These are phyloP conservation scores for Hermanozyma aechmeae DNA, from an alignment of 805 yeast genomes.

Conservation along the genomic window DNA sequence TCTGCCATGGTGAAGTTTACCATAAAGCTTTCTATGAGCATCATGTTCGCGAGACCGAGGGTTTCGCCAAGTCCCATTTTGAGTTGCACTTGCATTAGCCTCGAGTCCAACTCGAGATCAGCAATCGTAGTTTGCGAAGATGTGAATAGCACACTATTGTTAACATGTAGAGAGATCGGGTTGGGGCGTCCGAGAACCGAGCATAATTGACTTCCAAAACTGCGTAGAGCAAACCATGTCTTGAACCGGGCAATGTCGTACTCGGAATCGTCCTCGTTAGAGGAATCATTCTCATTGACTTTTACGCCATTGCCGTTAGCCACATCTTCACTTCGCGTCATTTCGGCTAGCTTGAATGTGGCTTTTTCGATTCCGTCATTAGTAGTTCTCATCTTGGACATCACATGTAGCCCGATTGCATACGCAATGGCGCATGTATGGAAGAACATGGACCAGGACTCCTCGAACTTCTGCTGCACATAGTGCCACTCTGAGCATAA, in stretches of 20 bases:
- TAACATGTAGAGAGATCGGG: slow-evolving; percentile 38
- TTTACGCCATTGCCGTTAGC: background rate
- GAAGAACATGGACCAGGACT: slow-evolving; percentile 43
- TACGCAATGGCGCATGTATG: slow-evolving; percentile 41
- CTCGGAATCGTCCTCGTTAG: slow-evolving; percentile 25
- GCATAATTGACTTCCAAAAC: slow-evolving; percentile 39
- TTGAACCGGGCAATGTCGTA: slow-evolving; percentile 28
- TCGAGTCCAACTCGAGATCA: slow-evolving; percentile 10
- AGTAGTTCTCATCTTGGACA: slow-evolving; percentile 16
- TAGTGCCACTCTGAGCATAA: slow-evolving; percentile 44
- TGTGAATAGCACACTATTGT: slow-evolving; percentile 17
- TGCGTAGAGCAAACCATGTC: slow-evolving; percentile 42
- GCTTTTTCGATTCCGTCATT: slow-evolving; percentile 1
- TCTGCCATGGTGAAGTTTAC: slow-evolving; percentile 33
- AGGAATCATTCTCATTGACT: slow-evolving; percentile 3
- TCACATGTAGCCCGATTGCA: slow-evolving; percentile 43
- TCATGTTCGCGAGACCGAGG: slow-evolving; percentile 37
- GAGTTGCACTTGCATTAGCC: slow-evolving; percentile 21
- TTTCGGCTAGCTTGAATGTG: slow-evolving; percentile 1
- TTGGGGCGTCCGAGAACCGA: slow-evolving; percentile 46
- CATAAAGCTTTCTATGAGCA: slow-evolving; percentile 44
- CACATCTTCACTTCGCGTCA: slow-evolving; percentile 12
- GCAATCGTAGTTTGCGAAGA: slow-evolving; percentile 7
- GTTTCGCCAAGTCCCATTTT: slow-evolving; percentile 44
- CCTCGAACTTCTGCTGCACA: slow-evolving; percentile 39